Evolutionary conservation across 768 basidiomycete species (phyloP), one percentile per base, ranked within the genome.

Genomic region (Serendipita vermifera): DNA sequence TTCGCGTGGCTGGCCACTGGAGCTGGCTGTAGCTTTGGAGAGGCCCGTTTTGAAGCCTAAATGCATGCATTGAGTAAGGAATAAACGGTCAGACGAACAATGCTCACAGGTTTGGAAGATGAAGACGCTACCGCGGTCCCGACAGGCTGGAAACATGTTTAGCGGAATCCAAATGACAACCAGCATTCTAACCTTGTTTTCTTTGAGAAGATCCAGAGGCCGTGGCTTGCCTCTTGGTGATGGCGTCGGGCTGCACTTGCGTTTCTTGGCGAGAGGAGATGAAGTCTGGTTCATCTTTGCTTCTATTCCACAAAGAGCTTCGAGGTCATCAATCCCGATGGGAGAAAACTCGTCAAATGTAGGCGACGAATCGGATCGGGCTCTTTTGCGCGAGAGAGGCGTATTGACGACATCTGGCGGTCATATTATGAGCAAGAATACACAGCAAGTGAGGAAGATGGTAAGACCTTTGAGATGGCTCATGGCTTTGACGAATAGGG

Each of bases 301-400:
- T 26, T 51, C 46, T 9, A 29, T 7, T 1, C 29, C n/a, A 29
- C 31, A 26, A 15, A 51, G 22, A 5, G 11, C 22, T n/a, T 51
- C 46, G 46, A 51, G 46, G 29, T 51, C 46, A 26, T 51, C 46
- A n/a, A 51, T 51, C 31, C 22, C 46, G 11, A 51, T 51, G 9
- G 46, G 46, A 15, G 46, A 51, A 26, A 51, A 51, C 4, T 51
- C 46, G 9, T 29, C 46, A 51, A 51, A 51, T 15, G 46, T 26
- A 7, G 46, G 46, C 22, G 46, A 51, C 22, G 46, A 51, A 29
- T 51, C 46, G n/a, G 2, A 15, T n/a, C 27, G 17, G 24, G 27
- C 7, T 20, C 46, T 20, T 29, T 20, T 22, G 24, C 46, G 46
- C 20, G 46, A 51, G 1, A 20, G 22, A 4, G 46, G 46, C 27